Conservation (phyloP, 1,139 yeast genomes). For the Hemisphaericaspora xylanilytica region DNA sequence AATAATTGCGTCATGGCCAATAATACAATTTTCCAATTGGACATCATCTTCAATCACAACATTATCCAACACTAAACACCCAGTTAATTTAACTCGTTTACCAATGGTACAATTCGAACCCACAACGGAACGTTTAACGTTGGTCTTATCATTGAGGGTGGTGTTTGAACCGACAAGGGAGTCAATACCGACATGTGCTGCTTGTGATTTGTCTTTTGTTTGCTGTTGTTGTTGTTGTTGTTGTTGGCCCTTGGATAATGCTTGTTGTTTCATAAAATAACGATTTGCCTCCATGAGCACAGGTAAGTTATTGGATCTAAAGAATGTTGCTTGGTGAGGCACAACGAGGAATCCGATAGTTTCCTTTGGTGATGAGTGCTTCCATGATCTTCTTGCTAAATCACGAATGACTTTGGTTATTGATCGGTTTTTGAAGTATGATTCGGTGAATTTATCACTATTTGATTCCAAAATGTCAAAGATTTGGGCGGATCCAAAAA, state of each 20-base stretch:
- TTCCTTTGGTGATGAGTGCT: slow-evolving; percentile 58
- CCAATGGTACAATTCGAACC: slow-evolving; percentile 81
- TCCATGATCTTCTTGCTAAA: slow-evolving; percentile 89
- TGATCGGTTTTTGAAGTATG: slow-evolving; percentile 45
- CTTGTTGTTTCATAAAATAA: slow-evolving; percentile 57
- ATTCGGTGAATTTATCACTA: slow-evolving; percentile 33
- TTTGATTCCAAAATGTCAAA: slow-evolving; percentile 34
- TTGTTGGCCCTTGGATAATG: slow-evolving; percentile 27
- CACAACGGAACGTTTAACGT: slow-evolving; percentile 76
- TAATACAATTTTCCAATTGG: slow-evolving; percentile 83
- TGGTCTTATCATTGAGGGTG: slow-evolving; percentile 70
- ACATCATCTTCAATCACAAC: slow-evolving; percentile 79
- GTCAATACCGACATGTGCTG: slow-evolving; percentile 85
- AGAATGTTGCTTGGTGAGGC: slow-evolving; percentile 65
- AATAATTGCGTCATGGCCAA: slow-evolving; percentile 68
- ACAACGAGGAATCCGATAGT: slow-evolving; percentile 63
- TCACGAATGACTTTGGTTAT: slow-evolving; percentile 76
- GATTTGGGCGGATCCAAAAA: slow-evolving; percentile 62
- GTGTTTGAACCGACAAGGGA: slow-evolving; percentile 67
- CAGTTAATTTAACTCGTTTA: slow-evolving; percentile 81
- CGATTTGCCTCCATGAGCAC: slow-evolving; percentile 93
- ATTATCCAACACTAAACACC: slow-evolving; percentile 73
- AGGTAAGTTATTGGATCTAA: slow-evolving; percentile 73
- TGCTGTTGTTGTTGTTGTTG: slow-evolving; percentile 15
- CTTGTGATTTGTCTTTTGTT: slow-evolving; percentile 37